Evolutionary conservation across 2,329 filamentous ascomycete species (phyloP).

Genomic region (Verruconis gallopava): DNA sequence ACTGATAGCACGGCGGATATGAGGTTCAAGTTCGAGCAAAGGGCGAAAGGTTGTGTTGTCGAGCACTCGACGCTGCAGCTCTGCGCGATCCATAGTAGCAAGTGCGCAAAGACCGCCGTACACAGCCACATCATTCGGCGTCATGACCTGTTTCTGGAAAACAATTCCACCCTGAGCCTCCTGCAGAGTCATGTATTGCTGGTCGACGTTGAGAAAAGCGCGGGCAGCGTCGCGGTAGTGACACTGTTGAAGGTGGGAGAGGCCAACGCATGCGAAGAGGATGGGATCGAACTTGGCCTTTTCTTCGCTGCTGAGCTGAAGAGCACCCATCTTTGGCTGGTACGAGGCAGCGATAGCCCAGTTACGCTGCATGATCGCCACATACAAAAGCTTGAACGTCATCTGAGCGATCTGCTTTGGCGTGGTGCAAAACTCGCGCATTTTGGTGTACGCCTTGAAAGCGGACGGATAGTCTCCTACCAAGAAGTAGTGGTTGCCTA

Average conservation of each 20-base stretch:
- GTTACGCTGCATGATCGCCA: slow-evolving; percentile 63
- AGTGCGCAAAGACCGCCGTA: slow-evolving; percentile 86
- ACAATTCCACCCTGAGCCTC: slow-evolving; percentile 35
- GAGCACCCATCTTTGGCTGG: slow-evolving; percentile 41
- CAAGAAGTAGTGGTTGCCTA: slow-evolving; percentile 70
- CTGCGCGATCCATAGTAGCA: slow-evolving; percentile 70
- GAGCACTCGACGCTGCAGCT: slow-evolving; percentile 63
- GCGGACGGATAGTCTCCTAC: slow-evolving; percentile 63
- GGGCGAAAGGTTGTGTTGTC: slow-evolving; percentile 76
- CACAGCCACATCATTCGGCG: slow-evolving; percentile 76
- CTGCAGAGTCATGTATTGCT: slow-evolving; percentile 26
- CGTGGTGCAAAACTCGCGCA: slow-evolving; percentile 82
- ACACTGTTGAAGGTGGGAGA: slow-evolving; percentile 45
- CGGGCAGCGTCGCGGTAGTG: slow-evolving; percentile 56
- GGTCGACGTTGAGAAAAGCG: slow-evolving; percentile 54
- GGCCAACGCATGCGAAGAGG: slow-evolving; percentile 47
- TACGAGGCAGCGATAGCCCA: slow-evolving; percentile 57
- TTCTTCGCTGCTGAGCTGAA: slow-evolving; percentile 41
- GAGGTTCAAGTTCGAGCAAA: slow-evolving; percentile 85
- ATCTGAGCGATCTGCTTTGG: slow-evolving; percentile 75
- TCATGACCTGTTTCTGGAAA: slow-evolving; percentile 58
- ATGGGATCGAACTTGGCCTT: slow-evolving; percentile 48
- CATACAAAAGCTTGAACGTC: slow-evolving; percentile 62
- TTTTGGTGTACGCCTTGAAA: slow-evolving; percentile 65
- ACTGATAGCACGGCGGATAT: slow-evolving; percentile 80